Evolutionary conservation across 306 rosid species (phyloP), one percentile per base, ranked within the genome.

Genomic region (Prunus padus): DNA sequence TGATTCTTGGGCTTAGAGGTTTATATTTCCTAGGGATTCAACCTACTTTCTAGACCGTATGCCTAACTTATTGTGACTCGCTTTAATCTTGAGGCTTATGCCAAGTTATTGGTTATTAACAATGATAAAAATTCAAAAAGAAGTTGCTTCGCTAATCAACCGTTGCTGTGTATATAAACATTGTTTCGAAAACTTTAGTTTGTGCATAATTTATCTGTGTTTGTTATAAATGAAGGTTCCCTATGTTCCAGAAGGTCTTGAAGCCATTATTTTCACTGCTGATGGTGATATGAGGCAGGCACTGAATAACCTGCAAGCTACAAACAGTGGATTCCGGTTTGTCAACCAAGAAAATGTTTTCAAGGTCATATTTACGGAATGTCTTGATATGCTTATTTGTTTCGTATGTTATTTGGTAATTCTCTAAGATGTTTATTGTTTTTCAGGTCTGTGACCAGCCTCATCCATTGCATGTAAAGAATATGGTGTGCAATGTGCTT

Each of bases 261-360:
- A 95, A 86, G 98, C 98, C 79, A 89, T 95, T 80, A 95, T 95
- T 83, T 95, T 95, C 85, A 95, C 98, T 8, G 98, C 98, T 77
- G 98, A 92, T 77, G 98, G 98, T 71, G 98, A 92, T 78, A 95
- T 95, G 97, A 92, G 98, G 88, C 98, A 92, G 92, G 98, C 96
- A n/a, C 73, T 95, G 92, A 95, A 95, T 75, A 95, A 95, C 84
- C 82, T 95, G 88, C 98, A 95, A 87, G 98, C 98, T 68, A 95
- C 98, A 72, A 79, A 64, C 84, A 90, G 98, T 14, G 98, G 98
- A 26, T 95, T 95, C 85, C 98, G 91, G 76, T 90, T 95, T 84
- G 96, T 92, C 75, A 92, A 95, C 84, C 98, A 95, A 79, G 91
- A 89, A 76, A 92, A 95, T 81, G 98, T 95, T 85, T 95, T 95